Conservation (phyloP, 768 basidiomycete genomes). For the Cubamyces lactineus region DNA sequence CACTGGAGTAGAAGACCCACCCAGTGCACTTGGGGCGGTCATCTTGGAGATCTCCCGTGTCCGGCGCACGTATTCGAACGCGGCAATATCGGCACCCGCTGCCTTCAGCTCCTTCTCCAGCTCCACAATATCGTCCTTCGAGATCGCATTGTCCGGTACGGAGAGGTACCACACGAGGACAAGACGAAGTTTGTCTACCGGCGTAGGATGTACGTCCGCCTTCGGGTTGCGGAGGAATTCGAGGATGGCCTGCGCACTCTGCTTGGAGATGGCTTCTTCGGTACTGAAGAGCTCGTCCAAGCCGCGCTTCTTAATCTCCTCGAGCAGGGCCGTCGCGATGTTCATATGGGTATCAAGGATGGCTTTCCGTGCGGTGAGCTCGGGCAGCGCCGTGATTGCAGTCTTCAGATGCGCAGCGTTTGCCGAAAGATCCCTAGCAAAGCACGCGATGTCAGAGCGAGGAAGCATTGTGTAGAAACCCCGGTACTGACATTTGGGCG, state of each 20-base stretch:
- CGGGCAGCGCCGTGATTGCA: constrained; percentile 95
- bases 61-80: constrained; percentile 92
- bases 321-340: constrained; percentile 92
- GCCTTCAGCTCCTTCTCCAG: constrained; percentile 86
- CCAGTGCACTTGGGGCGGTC: constrained; percentile 70
- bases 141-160: constrained; percentile 73
- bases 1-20: constrained; percentile 67
- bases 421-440: constrained; percentile 77
- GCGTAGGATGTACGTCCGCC: constrained; percentile 63
- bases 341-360: constrained; percentile 99
- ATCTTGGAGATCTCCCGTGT: constrained; percentile 92
- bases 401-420: constrained; percentile 96
- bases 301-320: constrained; percentile 93
- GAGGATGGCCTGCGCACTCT: constrained; percentile 79
- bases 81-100: constrained; percentile 75
- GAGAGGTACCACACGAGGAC: constrained; percentile 96
- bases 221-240: constrained; percentile 82
- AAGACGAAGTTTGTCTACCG: constrained; percentile 89
- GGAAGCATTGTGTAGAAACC: neutral
- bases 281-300: constrained; percentile 97
- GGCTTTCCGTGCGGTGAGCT: constrained; percentile 94
- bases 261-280: constrained; percentile 89
- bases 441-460: neutral
- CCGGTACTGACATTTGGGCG: constrained; percentile 74
- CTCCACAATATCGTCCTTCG: constrained; percentile 88